phyloP scores from a whole-genome alignment of 2,329 filamentous ascomycete species.

The Helotiales sp. region DNA sequence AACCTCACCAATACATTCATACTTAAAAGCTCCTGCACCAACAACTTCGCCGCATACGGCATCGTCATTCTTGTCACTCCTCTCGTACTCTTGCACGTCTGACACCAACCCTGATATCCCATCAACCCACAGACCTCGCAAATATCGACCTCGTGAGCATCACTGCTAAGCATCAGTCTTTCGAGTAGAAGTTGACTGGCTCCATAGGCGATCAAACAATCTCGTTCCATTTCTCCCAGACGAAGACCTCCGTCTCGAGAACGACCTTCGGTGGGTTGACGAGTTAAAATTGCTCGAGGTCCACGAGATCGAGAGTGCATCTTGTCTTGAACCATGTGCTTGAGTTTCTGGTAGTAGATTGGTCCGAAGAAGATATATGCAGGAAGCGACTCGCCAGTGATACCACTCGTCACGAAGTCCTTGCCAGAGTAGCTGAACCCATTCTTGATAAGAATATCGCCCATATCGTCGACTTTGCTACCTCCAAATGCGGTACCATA shows the following conservation, averaged over 20 bases:
- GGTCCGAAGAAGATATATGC: constrained; percentile 98
- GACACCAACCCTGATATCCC: constrained; percentile 93
- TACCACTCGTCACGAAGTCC: constrained; percentile 92
- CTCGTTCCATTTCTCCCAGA: constrained; percentile 97
- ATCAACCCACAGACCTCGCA: constrained; percentile 94
- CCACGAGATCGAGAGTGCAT: constrained; percentile 96
- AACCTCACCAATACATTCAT: constrained; percentile 98
- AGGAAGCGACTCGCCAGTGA: constrained; percentile 90
- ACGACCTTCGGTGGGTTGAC: constrained; percentile 94
- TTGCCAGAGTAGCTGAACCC: constrained; percentile 98
- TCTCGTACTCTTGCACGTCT: constrained; percentile 83
- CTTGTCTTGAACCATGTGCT: constrained; percentile 99
- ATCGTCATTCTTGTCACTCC: constrained; percentile 92
- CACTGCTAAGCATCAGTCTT: constrained; percentile 90
- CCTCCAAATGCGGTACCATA: constrained; percentile 88
- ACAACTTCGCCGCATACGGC: constrained; percentile 93
- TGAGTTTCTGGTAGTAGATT: constrained; percentile 99
- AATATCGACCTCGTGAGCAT: constrained; percentile 88
- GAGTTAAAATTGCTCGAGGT: constrained; percentile 85
- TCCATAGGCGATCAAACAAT: constrained; percentile 96
- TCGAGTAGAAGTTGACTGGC: constrained; percentile 90
- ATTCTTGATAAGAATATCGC: constrained; percentile 76
- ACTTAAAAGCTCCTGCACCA: constrained; percentile 93
- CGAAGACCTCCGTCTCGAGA: constrained; percentile 89
- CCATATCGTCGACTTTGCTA: constrained; percentile 87